Conservation (phyloP, 2,329 filamentous ascomycete genomes). For the Pseudogymnoascus sp. region DNA sequence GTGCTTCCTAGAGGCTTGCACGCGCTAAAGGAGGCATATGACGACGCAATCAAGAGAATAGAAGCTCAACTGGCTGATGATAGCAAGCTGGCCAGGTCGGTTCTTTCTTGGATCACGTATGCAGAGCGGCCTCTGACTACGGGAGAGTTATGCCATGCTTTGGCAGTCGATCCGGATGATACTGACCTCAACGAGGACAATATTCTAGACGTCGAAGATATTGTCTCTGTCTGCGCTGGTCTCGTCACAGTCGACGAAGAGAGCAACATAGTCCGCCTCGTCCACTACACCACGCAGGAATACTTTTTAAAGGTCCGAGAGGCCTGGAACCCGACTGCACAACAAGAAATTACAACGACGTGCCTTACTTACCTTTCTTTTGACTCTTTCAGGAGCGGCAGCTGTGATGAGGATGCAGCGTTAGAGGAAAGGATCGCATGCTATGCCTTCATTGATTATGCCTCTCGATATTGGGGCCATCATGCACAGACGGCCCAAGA, state of each 20-base stretch:
- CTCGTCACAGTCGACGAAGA: conserved; percentile 22
- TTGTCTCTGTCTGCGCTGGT: conserved; percentile 18
- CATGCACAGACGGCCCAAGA: not conserved
- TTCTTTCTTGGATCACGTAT: not conserved
- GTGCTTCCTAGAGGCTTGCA: not conserved
- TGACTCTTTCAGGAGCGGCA: not conserved
- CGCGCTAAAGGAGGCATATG: not conserved
- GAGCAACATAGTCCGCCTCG: conserved; percentile 19
- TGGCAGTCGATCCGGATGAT: not conserved
- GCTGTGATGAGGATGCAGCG: not conserved
- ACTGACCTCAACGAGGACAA: not conserved
- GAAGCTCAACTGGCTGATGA: not conserved
- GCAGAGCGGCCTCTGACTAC: not conserved
- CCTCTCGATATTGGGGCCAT: not conserved
- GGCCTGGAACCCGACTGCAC: not conserved
- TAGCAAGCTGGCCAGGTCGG: not conserved
- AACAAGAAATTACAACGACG: not conserved
- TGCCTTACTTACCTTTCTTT: not conserved
- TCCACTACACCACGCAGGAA: conserved; percentile 24
- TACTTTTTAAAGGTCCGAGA: conserved; percentile 14
- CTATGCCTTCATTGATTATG: not conserved
- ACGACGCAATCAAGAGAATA: not conserved
- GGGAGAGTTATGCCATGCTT: not conserved
- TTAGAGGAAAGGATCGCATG: not conserved
- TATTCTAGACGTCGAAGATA: conserved; percentile 10